Percentiles rank a stretch among this genome's conserved stretches.
These are phyloP conservation scores for Centella asiatica DNA, from an alignment of 129 eudicot genomes.

Conservation along the genomic window DNA sequence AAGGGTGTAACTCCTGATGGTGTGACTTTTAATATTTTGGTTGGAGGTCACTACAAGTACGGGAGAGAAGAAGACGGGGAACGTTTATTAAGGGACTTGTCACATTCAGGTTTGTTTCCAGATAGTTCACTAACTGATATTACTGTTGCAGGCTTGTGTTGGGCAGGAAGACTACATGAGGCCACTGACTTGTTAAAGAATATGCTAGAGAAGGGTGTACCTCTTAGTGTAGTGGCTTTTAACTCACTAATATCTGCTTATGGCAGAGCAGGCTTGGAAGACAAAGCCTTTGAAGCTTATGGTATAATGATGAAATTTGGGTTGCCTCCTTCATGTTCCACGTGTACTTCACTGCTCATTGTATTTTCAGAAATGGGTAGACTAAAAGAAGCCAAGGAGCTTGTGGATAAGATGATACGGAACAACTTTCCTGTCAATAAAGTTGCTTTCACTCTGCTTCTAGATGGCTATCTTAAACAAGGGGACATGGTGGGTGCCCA, in stretches of 20 bases:
- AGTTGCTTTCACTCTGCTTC: conserved; percentile 64
- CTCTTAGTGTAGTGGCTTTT: conserved; percentile 54
- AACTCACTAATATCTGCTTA: conserved; percentile 76
- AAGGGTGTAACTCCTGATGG: conserved; percentile 64
- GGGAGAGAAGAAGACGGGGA: conserved; percentile 52
- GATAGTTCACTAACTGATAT: conserved; percentile 52
- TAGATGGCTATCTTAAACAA: conserved; percentile 61
- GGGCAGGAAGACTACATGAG: conserved; percentile 62
- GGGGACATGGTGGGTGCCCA: conserved; percentile 70
- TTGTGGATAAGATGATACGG: conserved; percentile 56
- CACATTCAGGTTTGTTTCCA: conserved; percentile 28
- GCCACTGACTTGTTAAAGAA: conserved; percentile 48
- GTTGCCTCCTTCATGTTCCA: conserved; percentile 52
- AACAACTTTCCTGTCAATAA: conserved; percentile 52
- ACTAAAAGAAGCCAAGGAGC: conserved; percentile 56
- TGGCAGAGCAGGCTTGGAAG: conserved; percentile 59
- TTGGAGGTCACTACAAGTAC: conserved; percentile 65
- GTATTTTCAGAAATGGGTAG: conserved; percentile 60
- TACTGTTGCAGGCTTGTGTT: conserved; percentile 61
- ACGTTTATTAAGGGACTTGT: conserved; percentile 35
- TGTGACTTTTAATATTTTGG: conserved; percentile 73
- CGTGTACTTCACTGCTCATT: conserved; percentile 64
- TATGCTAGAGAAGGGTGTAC: conserved; percentile 67
- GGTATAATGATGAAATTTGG: conserved; percentile 60
- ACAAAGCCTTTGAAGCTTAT: conserved; percentile 62